A percentile compares a stretch with the other conserved stretches of the same genome.
phyloP scores from a whole-genome alignment of 2,329 filamentous ascomycete species.

The Cladosporium sp. region DNA sequence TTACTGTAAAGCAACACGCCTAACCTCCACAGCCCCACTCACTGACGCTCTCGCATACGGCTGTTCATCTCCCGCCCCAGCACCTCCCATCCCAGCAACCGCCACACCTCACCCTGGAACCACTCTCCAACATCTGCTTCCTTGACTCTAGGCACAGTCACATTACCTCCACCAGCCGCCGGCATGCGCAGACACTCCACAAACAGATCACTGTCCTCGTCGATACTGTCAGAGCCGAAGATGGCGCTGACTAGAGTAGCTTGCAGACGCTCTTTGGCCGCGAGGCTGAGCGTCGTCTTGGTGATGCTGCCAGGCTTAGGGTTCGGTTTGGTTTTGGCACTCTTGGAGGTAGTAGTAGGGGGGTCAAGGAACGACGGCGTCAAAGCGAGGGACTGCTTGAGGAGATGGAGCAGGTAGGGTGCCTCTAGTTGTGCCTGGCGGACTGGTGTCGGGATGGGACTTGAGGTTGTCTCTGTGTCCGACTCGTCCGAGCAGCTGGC shows the following conservation, averaged over 20 bases:
- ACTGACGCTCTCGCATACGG: background rate
- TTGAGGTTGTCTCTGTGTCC: background rate
- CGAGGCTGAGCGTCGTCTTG: constrained; percentile 36
- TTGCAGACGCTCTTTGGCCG: constrained; percentile 47
- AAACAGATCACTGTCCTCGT: constrained; percentile 40
- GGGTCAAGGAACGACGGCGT: constrained; percentile 39
- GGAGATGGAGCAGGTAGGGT: constrained; percentile 43
- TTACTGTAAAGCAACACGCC: background rate
- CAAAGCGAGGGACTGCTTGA: constrained; percentile 42
- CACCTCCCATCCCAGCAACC: constrained; percentile 57
- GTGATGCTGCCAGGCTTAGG: constrained; percentile 30
- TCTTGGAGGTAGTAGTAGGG: constrained; percentile 18
- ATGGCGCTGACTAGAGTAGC: constrained; percentile 47
- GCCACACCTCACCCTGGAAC: constrained; percentile 60
- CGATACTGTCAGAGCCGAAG: constrained; percentile 38
- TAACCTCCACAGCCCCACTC: background rate
- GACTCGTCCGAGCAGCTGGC: constrained; percentile 23
- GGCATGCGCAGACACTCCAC: constrained; percentile 46
- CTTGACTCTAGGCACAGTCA: constrained; percentile 38
- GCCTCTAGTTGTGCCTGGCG: constrained; percentile 38
- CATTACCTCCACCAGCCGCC: constrained; percentile 23
- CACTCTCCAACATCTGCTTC: constrained; percentile 50
- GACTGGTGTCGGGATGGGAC: constrained; percentile 12
- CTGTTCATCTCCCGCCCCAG: constrained; percentile 10
- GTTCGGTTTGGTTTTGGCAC: constrained; percentile 30